phyloP scores from a whole-genome alignment of 352 stramenopile species.

The Globisporangium echinulatum region DNA sequence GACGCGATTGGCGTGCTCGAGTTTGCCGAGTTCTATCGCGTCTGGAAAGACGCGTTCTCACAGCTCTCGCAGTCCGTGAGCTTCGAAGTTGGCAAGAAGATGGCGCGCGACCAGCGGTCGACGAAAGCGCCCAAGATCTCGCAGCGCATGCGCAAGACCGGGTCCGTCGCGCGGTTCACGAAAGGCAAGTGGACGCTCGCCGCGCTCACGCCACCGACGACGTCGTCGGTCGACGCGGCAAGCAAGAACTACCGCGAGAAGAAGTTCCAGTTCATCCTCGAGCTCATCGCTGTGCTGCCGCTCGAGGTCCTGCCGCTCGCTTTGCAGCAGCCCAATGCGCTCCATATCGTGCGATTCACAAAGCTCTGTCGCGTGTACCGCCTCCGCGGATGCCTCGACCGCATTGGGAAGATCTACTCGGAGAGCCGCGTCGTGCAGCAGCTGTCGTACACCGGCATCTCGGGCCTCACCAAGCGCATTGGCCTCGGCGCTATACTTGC shows the following conservation, averaged over 20 bases:
- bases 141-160: conserved; percentile 20
- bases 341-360: conserved; percentile 51
- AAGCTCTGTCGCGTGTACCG: conserved; percentile 61
- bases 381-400: conserved; percentile 26
- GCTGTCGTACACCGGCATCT: conserved; percentile 54
- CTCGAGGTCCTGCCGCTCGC: conserved; percentile 43
- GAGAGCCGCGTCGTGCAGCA: conserved; percentile 35
- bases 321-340: conserved; percentile 30
- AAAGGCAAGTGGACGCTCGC: conserved; percentile 45
- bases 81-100: conserved; percentile 45
- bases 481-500: conserved; percentile 21
- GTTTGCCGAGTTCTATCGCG: conserved; percentile 35
- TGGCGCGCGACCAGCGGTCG: conserved; percentile 24
- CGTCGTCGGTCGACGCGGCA: conserved; percentile 11
- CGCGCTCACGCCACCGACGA: conserved; percentile 18
- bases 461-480: conserved; percentile 39
- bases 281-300: conserved; percentile 43
- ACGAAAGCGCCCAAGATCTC: conserved; percentile 25
- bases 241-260: conserved; percentile 17
- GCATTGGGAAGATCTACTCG: conserved; percentile 46
- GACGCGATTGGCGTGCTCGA: conserved; percentile 40
- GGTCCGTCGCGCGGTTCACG: conserved; percentile 12
- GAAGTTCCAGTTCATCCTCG: conserved; percentile 38
- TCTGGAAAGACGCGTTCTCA: conserved; percentile 29
- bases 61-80: conserved; percentile 31